Base-by-base conservation (phyloP, 768 basidiomycete genomes). In the Paxillus ammoniavirescens region DNA sequence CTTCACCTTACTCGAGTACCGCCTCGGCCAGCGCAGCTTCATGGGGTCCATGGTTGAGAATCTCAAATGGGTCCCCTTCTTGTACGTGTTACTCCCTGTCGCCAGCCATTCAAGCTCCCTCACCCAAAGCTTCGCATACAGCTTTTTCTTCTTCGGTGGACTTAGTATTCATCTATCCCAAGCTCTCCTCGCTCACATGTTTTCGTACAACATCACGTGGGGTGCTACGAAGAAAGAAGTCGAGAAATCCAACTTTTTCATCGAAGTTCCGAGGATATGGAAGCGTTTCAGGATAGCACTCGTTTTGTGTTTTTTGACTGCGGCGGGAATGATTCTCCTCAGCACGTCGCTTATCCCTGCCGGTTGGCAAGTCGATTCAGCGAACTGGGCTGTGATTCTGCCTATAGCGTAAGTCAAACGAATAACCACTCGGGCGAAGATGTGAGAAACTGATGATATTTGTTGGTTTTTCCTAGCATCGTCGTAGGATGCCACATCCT, bases 231-330 rank as follows among this genome's bases (percentile, higher is more conserved):
- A 82, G 62, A 93, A 93, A 79, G 89, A 91, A 70, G 90, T 94
- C 45, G 87, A 93, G 66, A 79, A 82, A 35, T 90, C 89, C n/a
- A 94, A 93, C 67, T 93, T 96, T 75, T 93, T 89, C 80, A 81
- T 87, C 42, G 93, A 96, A 67, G 83, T 93, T 17, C 93, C 93
- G 15, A 82, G 82, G 58, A 92, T 94, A 65, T 75, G 86, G 70
- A 82, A 82, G 60, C 85, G 91, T 2, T 95, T 91, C 72, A 83
- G 87, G 73, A 58, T 81, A 41, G 77, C 83, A 30, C 75, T 91
- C 60, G 50, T 81, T 23, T 49, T 89, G 42, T 83, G 77, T 30
- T 68, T 82, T 56, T n/a, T 77, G 35, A 51, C 72, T 13, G 72
- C 83, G 51, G 76, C 70, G 2, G 74, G 63, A 41, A 86, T 91